A percentile compares a stretch with the other conserved stretches of the same genome.
phyloP scores from a whole-genome alignment of 306 rosid species.

The Sophora flavescens region DNA sequence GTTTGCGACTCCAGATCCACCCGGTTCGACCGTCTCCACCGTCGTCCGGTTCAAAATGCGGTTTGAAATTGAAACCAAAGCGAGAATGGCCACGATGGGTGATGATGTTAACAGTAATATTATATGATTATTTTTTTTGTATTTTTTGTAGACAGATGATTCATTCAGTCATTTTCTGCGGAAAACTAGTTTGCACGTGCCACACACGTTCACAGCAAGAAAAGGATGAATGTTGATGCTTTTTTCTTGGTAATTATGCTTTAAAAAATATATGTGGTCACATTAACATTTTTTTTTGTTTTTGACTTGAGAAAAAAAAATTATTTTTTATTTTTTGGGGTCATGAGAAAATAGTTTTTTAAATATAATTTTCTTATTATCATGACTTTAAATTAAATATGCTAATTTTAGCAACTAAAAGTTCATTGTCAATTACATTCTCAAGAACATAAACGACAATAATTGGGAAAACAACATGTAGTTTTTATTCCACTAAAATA shows the following conservation, averaged over 20 bases:
- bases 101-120: not conserved
- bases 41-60: constrained; percentile 36
- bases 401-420: not conserved
- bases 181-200: constrained; percentile 22
- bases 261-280: too few species aligned
- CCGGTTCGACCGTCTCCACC: constrained; percentile 43
- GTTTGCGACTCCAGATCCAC: not conserved
- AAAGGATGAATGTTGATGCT: not conserved
- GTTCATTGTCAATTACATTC: not conserved
- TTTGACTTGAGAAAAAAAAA: too few species aligned
- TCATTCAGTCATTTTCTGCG: constrained; percentile 22
- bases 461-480: not conserved
- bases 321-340: too few species aligned
- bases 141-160: not conserved
- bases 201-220: not conserved
- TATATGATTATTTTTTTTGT: not conserved
- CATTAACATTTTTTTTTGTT: too few species aligned
- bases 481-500: too few species aligned
- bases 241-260: too few species aligned
- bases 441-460: not conserved
- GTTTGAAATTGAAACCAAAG: not conserved
- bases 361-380: too few species aligned
- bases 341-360: too few species aligned
- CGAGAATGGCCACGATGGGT: not conserved
- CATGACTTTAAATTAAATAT: not conserved